phyloP scores from a whole-genome alignment of 345 rosid genomes.

The Eucalyptus pauciflora region DNA sequence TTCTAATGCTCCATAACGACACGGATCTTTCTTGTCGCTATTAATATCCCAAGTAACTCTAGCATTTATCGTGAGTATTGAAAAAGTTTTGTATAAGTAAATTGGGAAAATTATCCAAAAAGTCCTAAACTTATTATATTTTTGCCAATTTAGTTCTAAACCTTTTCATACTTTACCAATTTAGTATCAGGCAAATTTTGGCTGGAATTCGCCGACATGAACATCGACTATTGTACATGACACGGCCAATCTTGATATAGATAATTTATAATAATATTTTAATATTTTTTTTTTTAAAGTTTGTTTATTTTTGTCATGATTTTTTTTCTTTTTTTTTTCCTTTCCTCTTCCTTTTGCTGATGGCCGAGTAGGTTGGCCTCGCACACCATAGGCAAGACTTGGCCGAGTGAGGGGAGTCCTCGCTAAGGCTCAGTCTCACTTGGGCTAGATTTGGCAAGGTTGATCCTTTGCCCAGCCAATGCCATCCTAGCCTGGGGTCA shows the following conservation, averaged over 20 bases:
- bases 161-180: accelerated
- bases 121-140: accelerated
- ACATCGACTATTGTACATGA: accelerated
- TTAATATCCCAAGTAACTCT: neutral
- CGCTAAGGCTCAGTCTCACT: accelerated
- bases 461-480: no score
- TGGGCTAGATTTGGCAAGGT: no score
- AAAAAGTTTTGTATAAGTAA: neutral
- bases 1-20: neutral
- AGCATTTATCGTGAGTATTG: neutral
- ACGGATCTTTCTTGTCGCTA: neutral
- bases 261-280: no score
- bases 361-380: accelerated
- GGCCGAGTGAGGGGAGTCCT: accelerated
- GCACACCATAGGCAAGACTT: no score
- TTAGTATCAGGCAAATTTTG: no score
- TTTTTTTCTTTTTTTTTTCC: no score
- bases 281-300: no score
- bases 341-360: no score
- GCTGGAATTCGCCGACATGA: accelerated
- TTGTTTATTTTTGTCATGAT: no score
- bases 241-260: accelerated
- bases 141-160: accelerated
- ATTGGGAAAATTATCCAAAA: no score
- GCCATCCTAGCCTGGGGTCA: no score